A percentile compares a stretch with the other conserved stretches of the same genome.
Conservation (phyloP, 1,284 basidiomycete genomes). For the Cutaneotrichosporon sp. region DNA sequence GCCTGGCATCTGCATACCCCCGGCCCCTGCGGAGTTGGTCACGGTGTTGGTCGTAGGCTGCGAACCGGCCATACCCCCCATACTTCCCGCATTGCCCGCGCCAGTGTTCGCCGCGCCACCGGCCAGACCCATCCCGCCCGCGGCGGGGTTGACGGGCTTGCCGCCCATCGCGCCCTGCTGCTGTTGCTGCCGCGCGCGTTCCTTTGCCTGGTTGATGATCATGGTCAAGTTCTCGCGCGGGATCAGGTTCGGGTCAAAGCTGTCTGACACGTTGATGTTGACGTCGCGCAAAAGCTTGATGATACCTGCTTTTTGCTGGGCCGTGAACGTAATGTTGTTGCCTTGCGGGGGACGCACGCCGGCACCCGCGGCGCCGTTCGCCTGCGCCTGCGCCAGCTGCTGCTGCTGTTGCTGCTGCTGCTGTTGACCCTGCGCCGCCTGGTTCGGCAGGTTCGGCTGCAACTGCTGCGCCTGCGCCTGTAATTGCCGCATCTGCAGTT, state of each 20-base stretch:
- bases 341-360: background rate
- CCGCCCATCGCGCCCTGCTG: background rate
- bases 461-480: constrained; percentile 11
- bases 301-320: constrained; percentile 15
- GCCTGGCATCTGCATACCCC: too few relatives aligned
- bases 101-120: background rate
- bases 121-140: background rate
- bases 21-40: too few relatives aligned
- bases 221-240: constrained; percentile 14
- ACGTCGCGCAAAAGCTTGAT: constrained; percentile 16
- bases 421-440: background rate
- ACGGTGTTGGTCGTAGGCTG: background rate
- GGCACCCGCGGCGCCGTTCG: background rate
- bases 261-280: constrained; percentile 13
- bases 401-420: background rate
- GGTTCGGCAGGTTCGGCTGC: constrained; percentile 1
- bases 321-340: constrained; percentile 8
- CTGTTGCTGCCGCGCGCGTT: constrained; percentile 6
- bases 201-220: constrained; percentile 13
- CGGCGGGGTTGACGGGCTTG: background rate
- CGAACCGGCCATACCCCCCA: background rate
- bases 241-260: constrained; percentile 17
- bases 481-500: constrained; percentile 18
- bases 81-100: background rate
- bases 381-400: constrained; percentile 3